Evolutionary conservation across 306 rosid genomes (phyloP).

Genomic region (Aeschynomene evenia): DNA sequence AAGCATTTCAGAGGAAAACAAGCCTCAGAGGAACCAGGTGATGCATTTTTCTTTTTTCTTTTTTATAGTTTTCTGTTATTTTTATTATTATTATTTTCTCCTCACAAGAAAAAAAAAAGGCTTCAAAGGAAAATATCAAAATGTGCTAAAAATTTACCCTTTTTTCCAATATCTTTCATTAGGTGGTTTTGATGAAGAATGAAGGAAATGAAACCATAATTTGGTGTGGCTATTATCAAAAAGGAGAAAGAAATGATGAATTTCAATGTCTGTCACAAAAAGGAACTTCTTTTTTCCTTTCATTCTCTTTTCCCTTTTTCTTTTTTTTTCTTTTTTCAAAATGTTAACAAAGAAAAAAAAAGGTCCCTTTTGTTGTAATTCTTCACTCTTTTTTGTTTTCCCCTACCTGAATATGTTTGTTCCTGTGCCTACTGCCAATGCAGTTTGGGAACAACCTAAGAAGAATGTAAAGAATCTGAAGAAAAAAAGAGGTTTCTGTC

Average conservation of each 20-base stretch:
- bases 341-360: conserved; percentile 14
- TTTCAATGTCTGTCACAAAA: conserved; percentile 40
- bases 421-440: conserved; percentile 48
- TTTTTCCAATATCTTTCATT: conserved; percentile 20
- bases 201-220: conserved; percentile 43
- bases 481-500: conserved; percentile 31
- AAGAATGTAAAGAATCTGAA: conserved; percentile 35
- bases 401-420: conserved; percentile 16
- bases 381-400: not conserved
- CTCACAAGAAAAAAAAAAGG: too few relatives aligned
- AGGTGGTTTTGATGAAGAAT: conserved; percentile 48
- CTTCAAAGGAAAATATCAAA: not conserved
- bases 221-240: conserved; percentile 17
- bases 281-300: conserved; percentile 21
- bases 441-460: conserved; percentile 57
- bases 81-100: too few relatives aligned
- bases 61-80: not conserved
- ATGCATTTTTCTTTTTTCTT: conserved; percentile 10
- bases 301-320: not conserved
- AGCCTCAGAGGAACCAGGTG: conserved; percentile 59
- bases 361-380: conserved; percentile 19
- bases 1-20: conserved; percentile 53
- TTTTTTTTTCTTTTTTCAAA: not conserved
- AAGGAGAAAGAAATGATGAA: conserved; percentile 39
- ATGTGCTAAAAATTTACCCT: conserved; percentile 1